phyloP scores from a whole-genome alignment of 1,139 yeast genomes.

The Zhuliangozyma parablackwelliae region DNA sequence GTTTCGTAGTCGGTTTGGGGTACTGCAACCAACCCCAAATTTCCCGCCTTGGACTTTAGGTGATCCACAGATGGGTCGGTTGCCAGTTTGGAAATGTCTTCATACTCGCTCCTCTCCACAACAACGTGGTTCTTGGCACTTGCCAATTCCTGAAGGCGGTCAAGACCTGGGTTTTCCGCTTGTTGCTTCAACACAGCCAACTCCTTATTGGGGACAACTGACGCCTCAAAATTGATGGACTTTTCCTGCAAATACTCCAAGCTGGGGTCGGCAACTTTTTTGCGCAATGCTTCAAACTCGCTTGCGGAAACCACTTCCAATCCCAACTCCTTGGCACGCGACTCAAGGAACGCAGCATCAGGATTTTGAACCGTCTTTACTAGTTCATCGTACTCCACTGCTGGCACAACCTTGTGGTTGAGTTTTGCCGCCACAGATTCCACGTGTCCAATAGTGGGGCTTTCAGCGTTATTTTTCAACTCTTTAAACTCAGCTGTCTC shows the following conservation, averaged over 20 bases:
- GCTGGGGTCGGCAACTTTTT: conserved; percentile 15
- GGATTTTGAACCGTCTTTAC: conserved; percentile 11
- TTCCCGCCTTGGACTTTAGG: conserved; percentile 10
- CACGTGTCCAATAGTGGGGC: too few relatives aligned
- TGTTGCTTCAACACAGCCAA: conserved; percentile 9
- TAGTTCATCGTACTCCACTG: conserved; percentile 11
- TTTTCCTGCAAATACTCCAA: conserved; percentile 11
- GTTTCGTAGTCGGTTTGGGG: conserved; percentile 13
- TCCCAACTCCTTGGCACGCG: conserved; percentile 11
- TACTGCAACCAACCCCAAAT: conserved; percentile 14
- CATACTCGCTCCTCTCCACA: conserved; percentile 11
- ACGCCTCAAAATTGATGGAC: conserved; percentile 10
- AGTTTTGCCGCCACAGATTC: too few relatives aligned
- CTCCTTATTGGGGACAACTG: conserved; percentile 15
- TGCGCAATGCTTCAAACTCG: conserved; percentile 13
- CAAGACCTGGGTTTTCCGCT: conserved; percentile 11
- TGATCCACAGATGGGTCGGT: conserved; percentile 14
- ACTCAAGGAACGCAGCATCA: conserved; percentile 7
- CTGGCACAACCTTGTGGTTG: conserved; percentile 10
- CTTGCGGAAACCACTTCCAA: conserved; percentile 14
- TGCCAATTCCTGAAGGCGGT: conserved; percentile 11
- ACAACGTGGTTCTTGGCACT: conserved; percentile 11
- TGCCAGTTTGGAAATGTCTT: conserved; percentile 13
- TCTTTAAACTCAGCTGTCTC: too few relatives aligned
- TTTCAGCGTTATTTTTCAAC: too few relatives aligned